Evolutionary conservation across 495 filamentous ascomycete genomes (phyloP).

Genomic region (Penicillium herquei): DNA sequence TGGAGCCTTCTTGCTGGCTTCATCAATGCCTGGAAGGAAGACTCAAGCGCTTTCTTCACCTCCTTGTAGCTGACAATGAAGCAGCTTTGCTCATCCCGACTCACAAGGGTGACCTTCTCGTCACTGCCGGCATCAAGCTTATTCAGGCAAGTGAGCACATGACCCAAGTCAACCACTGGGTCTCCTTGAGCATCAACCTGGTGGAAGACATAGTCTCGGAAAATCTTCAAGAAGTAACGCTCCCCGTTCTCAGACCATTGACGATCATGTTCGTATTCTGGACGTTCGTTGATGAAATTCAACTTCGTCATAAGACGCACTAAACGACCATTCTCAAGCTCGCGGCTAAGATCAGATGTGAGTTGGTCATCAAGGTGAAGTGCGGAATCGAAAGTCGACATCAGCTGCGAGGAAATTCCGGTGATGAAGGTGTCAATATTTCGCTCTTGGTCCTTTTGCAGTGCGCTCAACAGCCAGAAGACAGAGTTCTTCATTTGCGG

Average conservation of each 20-base stretch:
- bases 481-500: slow-evolving; percentile 71
- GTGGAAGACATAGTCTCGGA: slow-evolving; percentile 96
- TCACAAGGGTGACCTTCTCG: slow-evolving; percentile 82
- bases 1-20: slow-evolving; percentile 53
- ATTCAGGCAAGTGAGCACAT: slow-evolving; percentile 79
- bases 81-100: slow-evolving; percentile 81
- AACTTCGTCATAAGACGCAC: slow-evolving; percentile 82
- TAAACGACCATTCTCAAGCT: slow-evolving; percentile 89
- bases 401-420: slow-evolving; percentile 71
- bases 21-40: slow-evolving; percentile 75
- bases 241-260: slow-evolving; percentile 88
- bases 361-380: slow-evolving; percentile 76
- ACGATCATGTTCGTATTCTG: slow-evolving; percentile 70
- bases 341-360: slow-evolving; percentile 64
- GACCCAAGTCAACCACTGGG: slow-evolving; percentile 77
- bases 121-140: slow-evolving; percentile 89
- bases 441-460: slow-evolving; percentile 53
- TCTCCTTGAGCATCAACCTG: slow-evolving; percentile 82
- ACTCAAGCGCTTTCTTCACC: slow-evolving; percentile 72
- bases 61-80: slow-evolving; percentile 87
- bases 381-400: slow-evolving; percentile 66
- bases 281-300: slow-evolving; percentile 80
- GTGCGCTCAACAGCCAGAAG: slow-evolving; percentile 66
- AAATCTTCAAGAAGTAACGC: slow-evolving; percentile 87
- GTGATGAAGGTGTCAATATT: slow-evolving; percentile 74